A percentile compares a stretch with the other conserved stretches of the same genome.
phyloP scores from a whole-genome alignment of 2,329 filamentous ascomycete species.

The Emmonsiellopsis sp. region DNA sequence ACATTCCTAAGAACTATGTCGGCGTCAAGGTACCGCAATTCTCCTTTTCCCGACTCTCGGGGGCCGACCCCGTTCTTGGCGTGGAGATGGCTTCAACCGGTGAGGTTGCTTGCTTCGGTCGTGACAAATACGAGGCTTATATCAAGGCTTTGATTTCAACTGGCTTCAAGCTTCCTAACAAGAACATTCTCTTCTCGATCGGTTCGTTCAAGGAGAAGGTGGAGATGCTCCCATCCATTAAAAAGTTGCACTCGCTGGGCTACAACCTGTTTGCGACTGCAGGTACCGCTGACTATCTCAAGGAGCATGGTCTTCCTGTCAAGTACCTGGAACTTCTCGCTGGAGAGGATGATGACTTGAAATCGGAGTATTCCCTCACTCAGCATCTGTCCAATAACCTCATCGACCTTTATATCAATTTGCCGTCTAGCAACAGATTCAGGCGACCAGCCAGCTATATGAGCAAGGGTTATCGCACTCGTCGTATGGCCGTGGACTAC shows the following conservation, averaged over 20 bases:
- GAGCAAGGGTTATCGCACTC: slow-evolving; percentile 92
- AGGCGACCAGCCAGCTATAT: slow-evolving; percentile 95
- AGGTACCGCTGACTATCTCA: slow-evolving; percentile 91
- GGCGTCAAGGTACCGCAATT: slow-evolving; percentile 98
- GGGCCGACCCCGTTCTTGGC: slow-evolving; percentile 89
- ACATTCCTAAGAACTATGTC: slow-evolving; percentile 70
- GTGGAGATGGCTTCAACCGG: slow-evolving; percentile 99
- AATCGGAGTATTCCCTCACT: slow-evolving; percentile 92
- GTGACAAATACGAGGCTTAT: slow-evolving; percentile 95
- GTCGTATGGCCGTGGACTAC: slow-evolving; percentile 96
- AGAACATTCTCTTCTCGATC: slow-evolving; percentile 90
- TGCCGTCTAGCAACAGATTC: slow-evolving; percentile 98
- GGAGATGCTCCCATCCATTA: slow-evolving; percentile 88
- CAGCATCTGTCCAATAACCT: slow-evolving; percentile 96
- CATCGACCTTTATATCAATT: slow-evolving; percentile 97
- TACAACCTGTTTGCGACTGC: slow-evolving; percentile 95
- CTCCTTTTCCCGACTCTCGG: slow-evolving; percentile 93
- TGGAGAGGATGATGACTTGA: slow-evolving; percentile 70
- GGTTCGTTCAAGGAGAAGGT: slow-evolving; percentile 97
- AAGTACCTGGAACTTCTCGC: slow-evolving; percentile 87
- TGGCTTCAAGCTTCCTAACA: slow-evolving; percentile 91
- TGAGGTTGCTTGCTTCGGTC: slow-evolving; percentile 93
- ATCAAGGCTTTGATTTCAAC: slow-evolving; percentile 93
- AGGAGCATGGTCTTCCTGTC: slow-evolving; percentile 82
- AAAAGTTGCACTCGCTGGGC: slow-evolving; percentile 80